phyloP scores from a whole-genome alignment of 805 yeast genomes.

The Vanderwaltozyma yarrowii region DNA sequence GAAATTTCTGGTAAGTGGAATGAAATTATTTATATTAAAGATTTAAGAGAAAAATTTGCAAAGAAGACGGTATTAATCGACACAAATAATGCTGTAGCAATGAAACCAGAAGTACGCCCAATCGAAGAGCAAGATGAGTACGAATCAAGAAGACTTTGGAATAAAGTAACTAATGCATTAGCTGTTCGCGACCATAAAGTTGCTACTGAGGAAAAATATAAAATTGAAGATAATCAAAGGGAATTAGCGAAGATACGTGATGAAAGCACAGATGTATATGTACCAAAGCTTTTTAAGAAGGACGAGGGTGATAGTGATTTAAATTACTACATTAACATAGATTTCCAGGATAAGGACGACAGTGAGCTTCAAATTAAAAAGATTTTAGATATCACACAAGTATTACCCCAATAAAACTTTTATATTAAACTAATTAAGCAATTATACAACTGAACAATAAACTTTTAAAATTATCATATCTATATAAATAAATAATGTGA shows the following conservation, averaged over 20 bases:
- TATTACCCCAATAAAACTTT: conserved; percentile 71
- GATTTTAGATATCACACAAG: conserved; percentile 60
- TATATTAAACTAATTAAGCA: conserved; percentile 52
- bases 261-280: conserved; percentile 71
- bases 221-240: conserved; percentile 84
- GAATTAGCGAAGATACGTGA: conserved; percentile 56
- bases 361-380: conserved; percentile 45
- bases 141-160: conserved; percentile 82
- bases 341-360: conserved; percentile 37
- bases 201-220: conserved; percentile 83
- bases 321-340: conserved; percentile 58
- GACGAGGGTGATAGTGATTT: conserved; percentile 36
- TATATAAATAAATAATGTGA: too few species aligned
- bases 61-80: conserved; percentile 47
- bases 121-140: conserved; percentile 65
- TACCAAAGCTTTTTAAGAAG: conserved; percentile 64
- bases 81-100: conserved; percentile 42
- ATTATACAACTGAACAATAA: too few species aligned
- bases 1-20: conserved; percentile 90
- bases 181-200: conserved; percentile 63
- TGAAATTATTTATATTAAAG: conserved; percentile 63
- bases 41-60: conserved; percentile 35
- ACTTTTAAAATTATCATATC: too few species aligned
- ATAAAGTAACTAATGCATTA: conserved; percentile 70
- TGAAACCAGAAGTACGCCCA: conserved; percentile 66